Evolutionary conservation across 768 basidiomycete genomes (phyloP).

Genomic region (Sistotremastrum suecicum): DNA sequence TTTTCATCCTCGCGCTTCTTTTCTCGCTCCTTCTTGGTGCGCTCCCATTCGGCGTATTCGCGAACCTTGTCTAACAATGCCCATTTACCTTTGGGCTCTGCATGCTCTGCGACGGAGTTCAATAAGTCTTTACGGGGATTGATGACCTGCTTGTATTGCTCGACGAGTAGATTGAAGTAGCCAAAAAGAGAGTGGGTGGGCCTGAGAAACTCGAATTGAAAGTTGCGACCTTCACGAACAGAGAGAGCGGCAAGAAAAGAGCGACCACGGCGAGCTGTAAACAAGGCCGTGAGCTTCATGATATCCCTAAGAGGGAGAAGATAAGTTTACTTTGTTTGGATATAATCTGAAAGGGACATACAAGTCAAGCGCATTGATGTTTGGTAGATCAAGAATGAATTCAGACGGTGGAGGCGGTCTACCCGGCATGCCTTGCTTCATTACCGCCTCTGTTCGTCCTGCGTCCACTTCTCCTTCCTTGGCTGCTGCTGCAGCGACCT

Average conservation of each 20-base stretch:
- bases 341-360: constrained; percentile 28
- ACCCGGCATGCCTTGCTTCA: constrained; percentile 3
- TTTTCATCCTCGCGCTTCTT: constrained; percentile 81
- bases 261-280: constrained; percentile 84
- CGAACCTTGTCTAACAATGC: constrained; percentile 61
- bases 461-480: constrained; percentile 39
- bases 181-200: constrained; percentile 93
- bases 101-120: constrained; percentile 50
- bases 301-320: constrained; percentile 48
- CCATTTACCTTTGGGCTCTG: constrained; percentile 58
- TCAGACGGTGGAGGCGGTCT: constrained; percentile 56
- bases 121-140: constrained; percentile 67
- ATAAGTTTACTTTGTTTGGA: not conserved
- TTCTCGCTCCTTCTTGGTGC: constrained; percentile 66
- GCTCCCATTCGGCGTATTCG: constrained; percentile 82
- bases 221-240: constrained; percentile 82
- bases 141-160: constrained; percentile 87
- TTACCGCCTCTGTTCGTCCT: constrained; percentile 32
- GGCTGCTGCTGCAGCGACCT: constrained; percentile 11
- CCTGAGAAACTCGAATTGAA: constrained; percentile 94
- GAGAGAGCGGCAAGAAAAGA: constrained; percentile 78
- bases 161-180: constrained; percentile 94
- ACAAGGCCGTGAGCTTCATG: constrained; percentile 91
- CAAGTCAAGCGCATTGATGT: constrained; percentile 82
- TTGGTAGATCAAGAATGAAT: constrained; percentile 77